Percentiles rank a stretch among this genome's conserved stretches.
phyloP scores from a whole-genome alignment of 768 basidiomycete species.

The Lyophyllum shimeji region DNA sequence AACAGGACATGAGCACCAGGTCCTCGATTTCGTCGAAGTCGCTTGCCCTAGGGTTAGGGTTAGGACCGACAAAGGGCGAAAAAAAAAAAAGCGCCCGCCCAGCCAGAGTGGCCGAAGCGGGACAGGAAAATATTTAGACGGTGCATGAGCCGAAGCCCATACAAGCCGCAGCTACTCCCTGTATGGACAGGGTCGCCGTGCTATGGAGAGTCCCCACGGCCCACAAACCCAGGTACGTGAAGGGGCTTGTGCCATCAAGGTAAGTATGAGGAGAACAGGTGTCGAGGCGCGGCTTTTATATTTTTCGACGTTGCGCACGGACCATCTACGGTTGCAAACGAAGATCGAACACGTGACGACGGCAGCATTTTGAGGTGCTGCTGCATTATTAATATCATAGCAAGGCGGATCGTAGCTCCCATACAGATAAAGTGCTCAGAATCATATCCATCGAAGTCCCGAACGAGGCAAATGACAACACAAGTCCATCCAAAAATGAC shows the following conservation, averaged over 20 bases:
- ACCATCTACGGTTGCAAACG: constrained; percentile 3
- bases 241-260: constrained; percentile 64
- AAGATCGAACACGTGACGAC: background rate
- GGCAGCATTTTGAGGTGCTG: too few relatives aligned
- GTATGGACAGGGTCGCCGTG: constrained; percentile 71
- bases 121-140: constrained; percentile 67
- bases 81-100: constrained; percentile 44
- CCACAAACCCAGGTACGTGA: constrained; percentile 58
- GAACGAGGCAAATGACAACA: too few relatives aligned
- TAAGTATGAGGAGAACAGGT: constrained; percentile 48
- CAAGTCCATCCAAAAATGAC: too few relatives aligned
- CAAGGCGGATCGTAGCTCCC: too few relatives aligned
- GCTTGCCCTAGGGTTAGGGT: constrained; percentile 7
- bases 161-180: constrained; percentile 55
- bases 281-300: background rate
- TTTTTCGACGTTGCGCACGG: constrained; percentile 5
- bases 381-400: too few relatives aligned
- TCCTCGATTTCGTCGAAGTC: too few relatives aligned
- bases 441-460: too few relatives aligned
- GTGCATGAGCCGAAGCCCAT: constrained; percentile 66
- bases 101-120: constrained; percentile 53
- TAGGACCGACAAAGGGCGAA: constrained; percentile 19
- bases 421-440: too few relatives aligned
- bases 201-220: constrained; percentile 60
- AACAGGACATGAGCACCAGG: too few relatives aligned